Evolutionary conservation across 495 filamentous ascomycete species (phyloP).

Genomic region (Jackrogersella minutella): DNA sequence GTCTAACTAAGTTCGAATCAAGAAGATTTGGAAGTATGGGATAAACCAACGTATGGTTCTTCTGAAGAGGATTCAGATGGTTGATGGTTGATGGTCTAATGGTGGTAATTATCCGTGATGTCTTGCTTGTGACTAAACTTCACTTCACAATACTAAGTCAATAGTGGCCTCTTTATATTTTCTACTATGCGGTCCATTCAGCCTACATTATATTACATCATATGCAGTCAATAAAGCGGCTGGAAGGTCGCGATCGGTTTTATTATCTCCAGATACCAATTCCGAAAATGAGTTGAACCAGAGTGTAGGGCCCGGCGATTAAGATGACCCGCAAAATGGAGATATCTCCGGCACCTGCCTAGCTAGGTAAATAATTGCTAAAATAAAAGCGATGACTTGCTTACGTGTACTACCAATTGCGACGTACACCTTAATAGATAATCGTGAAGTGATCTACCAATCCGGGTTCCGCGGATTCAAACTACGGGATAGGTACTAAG

Average conservation of each 20-base stretch:
- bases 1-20: neutral
- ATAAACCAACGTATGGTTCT: neutral
- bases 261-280: slow-evolving; percentile 9
- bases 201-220: neutral
- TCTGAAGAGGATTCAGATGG: neutral
- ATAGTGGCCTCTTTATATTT: neutral
- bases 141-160: neutral
- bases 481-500: too few species aligned
- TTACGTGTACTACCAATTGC: too few species aligned
- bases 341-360: too few species aligned
- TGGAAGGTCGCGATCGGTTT: neutral
- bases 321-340: too few species aligned
- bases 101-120: neutral
- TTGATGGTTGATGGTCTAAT: neutral
- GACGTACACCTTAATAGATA: too few species aligned
- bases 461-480: too few species aligned
- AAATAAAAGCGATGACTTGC: too few species aligned
- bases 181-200: neutral
- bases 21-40: neutral
- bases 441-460: too few species aligned
- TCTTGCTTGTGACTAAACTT: neutral
- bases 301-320: too few species aligned
- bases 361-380: too few species aligned
- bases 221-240: neutral
- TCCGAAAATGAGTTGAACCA: neutral